A percentile compares a stretch with the other conserved stretches of the same genome.
Evolutionary conservation across 306 rosid genomes (phyloP).

Genomic region (Cucumis hystrix): DNA sequence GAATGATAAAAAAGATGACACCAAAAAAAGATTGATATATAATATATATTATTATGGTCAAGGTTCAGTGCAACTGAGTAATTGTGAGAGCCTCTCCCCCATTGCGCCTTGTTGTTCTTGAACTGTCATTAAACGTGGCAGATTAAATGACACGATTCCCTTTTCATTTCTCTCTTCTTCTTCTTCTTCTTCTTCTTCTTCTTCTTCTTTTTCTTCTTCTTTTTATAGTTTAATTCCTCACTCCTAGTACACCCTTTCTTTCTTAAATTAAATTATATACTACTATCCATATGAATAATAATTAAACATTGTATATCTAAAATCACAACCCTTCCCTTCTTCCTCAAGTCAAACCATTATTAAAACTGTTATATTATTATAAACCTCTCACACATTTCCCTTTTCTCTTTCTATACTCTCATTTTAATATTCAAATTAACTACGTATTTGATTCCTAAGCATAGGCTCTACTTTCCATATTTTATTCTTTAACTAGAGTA

Average conservation of each 20-base stretch:
- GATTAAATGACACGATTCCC: not conserved
- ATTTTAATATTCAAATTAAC: too few relatives aligned
- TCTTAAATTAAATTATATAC: too few relatives aligned
- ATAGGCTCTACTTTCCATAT: too few relatives aligned
- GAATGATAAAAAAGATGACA: too few relatives aligned
- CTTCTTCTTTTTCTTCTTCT: too few relatives aligned
- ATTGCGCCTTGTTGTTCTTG: slow-evolving; percentile 13
- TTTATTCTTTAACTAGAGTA: too few relatives aligned
- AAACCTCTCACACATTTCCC: not conserved
- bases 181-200: too few relatives aligned
- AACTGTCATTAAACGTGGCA: slow-evolving; percentile 18
- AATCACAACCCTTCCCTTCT: not conserved
- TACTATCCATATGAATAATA: not conserved
- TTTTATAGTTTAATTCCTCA: not conserved
- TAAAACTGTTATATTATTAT: slow-evolving; percentile 8
- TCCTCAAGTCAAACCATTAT: slow-evolving; percentile 28
- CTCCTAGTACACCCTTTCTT: not conserved
- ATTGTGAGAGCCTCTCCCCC: not conserved
- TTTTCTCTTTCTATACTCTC: not conserved
- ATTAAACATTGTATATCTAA: not conserved
- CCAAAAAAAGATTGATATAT: not conserved
- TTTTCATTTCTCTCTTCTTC: too few relatives aligned
- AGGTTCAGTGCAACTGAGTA: slow-evolving; percentile 2
- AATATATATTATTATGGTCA: not conserved
- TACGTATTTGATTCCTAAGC: too few relatives aligned